Conservation (phyloP, 169 alveolate genomes). For the Theileria sp. region DNA sequence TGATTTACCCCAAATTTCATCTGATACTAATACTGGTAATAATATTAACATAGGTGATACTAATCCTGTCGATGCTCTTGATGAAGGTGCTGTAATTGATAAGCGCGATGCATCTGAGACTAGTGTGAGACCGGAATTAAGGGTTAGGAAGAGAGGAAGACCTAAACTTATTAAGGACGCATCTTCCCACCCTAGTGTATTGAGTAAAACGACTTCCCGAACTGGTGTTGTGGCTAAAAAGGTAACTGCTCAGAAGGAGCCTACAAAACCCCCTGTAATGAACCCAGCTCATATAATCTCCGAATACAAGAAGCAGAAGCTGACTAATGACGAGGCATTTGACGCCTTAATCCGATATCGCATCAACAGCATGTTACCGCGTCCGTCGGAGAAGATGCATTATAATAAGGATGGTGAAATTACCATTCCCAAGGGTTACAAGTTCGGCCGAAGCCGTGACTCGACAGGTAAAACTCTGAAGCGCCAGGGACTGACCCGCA, state of each 20-base stretch:
- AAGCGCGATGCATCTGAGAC: background rate
- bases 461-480: conserved; percentile 16
- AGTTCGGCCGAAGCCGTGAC: conserved; percentile 49
- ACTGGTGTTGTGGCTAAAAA: background rate
- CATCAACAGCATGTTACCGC: conserved; percentile 51
- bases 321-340: conserved; percentile 56
- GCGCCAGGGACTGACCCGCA: conserved; percentile 58
- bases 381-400: conserved; percentile 45
- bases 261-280: conserved; percentile 38
- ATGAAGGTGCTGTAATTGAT: background rate
- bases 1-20: background rate
- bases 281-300: conserved; percentile 54
- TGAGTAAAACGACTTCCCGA: background rate
- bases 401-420: conserved; percentile 68
- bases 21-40: background rate
- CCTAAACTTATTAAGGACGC: background rate
- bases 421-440: conserved; percentile 58
- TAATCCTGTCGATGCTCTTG: background rate
- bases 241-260: conserved; percentile 3
- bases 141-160: background rate
- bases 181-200: background rate
- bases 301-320: conserved; percentile 37
- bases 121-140: background rate
- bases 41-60: background rate
- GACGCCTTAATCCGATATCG: conserved; percentile 56